A percentile compares a stretch with the other conserved stretches of the same genome.
phyloP scores from a whole-genome alignment of 1,139 yeast species.

The Kluyveromyces sp. region DNA sequence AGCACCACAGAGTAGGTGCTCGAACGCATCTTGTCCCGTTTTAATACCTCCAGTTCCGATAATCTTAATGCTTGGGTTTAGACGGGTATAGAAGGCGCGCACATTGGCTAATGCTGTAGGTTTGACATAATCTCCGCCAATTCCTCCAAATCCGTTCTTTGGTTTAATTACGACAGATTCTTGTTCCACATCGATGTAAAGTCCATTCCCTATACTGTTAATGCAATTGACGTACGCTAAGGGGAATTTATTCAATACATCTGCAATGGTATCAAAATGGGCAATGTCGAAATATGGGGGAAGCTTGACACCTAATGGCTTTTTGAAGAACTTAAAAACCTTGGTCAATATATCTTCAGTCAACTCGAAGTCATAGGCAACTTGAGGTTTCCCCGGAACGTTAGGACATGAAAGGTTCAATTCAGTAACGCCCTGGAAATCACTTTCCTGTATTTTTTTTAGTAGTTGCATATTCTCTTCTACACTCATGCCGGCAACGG shows the following conservation, averaged over 20 bases:
- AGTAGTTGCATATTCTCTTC: constrained; percentile 21
- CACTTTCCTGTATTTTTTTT: constrained; percentile 19
- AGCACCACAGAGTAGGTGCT: constrained; percentile 27
- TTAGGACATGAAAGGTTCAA: constrained; percentile 26
- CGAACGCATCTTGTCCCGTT: constrained; percentile 26
- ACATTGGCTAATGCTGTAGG: constrained; percentile 29
- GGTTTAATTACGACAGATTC: constrained; percentile 26
- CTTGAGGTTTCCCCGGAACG: constrained; percentile 38
- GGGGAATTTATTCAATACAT: constrained; percentile 21
- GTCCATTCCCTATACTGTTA: constrained; percentile 26
- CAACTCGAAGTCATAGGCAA: constrained; percentile 49
- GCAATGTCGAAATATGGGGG: constrained; percentile 29
- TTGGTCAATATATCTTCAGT: constrained; percentile 43
- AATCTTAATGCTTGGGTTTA: constrained; percentile 22
- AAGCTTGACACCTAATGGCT: constrained; percentile 25
- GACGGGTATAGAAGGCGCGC: constrained; percentile 25
- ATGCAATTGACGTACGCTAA: constrained; percentile 25
- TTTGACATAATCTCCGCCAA: constrained; percentile 27
- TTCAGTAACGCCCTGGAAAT: constrained; percentile 22
- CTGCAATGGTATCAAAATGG: constrained; percentile 24
- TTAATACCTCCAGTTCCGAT: constrained; percentile 27
- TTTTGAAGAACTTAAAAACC: constrained; percentile 29
- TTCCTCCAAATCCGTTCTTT: constrained; percentile 27
- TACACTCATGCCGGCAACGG: constrained; percentile 26
- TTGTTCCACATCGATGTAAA: constrained; percentile 21